A percentile compares a stretch with the other conserved stretches of the same genome.
Conservation (phyloP, 345 rosid genomes). For the Murraya koenigii region DNA sequence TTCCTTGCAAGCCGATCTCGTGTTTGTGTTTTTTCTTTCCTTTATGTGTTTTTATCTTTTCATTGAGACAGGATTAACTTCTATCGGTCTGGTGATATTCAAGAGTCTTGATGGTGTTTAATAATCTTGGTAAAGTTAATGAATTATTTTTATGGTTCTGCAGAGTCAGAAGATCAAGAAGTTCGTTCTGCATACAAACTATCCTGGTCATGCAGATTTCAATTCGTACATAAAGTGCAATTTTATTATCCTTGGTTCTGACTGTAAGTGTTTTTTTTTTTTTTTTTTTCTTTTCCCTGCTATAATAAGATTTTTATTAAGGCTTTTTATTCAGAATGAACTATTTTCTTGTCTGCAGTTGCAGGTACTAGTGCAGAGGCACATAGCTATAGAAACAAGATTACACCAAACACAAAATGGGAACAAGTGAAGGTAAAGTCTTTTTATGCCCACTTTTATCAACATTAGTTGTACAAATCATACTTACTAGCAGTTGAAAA, state of each 20-base stretch:
- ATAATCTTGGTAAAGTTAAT: constrained; percentile 13
- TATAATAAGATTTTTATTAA: constrained; percentile 6
- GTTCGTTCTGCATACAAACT: constrained; percentile 92
- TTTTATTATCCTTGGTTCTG: constrained; percentile 60
- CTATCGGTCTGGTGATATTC: background rate
- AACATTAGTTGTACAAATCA: background rate
- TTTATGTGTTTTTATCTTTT: background rate
- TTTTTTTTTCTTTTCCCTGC: too few species aligned
- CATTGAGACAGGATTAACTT: background rate
- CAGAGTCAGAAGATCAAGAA: constrained; percentile 93
- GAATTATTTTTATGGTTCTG: constrained; percentile 23
- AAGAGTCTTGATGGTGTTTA: background rate
- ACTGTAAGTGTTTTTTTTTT: constrained; percentile 21
- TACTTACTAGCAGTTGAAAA: background rate
- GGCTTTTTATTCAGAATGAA: background rate
- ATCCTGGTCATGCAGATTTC: constrained; percentile 98
- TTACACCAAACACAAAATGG: constrained; percentile 88
- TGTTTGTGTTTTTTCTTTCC: background rate
- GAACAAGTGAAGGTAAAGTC: constrained; percentile 87
- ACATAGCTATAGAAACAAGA: constrained; percentile 50
- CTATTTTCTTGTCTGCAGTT: constrained; percentile 32
- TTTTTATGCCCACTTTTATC: background rate
- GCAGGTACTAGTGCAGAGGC: constrained; percentile 44
- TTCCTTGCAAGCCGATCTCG: background rate
- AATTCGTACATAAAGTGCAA: constrained; percentile 96